Conservation (phyloP, 495 filamentous ascomycete species). For the Penicillium lividum region DNA sequence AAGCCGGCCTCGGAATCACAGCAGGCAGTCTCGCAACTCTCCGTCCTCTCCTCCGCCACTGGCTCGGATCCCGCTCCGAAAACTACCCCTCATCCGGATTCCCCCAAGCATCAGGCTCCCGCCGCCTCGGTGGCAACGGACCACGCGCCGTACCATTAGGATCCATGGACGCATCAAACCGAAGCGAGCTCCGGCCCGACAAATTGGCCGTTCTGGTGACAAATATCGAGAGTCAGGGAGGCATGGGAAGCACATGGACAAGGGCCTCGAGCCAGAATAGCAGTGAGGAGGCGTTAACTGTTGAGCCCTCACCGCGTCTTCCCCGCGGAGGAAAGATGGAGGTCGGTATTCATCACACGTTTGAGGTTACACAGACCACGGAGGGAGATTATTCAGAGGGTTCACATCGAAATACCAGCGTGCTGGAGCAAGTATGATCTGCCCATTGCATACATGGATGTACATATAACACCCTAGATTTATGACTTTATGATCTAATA, state of each 20-base stretch:
- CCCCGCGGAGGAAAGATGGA: constrained; percentile 18
- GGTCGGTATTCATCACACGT: constrained; percentile 36
- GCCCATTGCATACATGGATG: background rate
- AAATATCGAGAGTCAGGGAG: constrained; percentile 37
- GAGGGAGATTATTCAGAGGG: constrained; percentile 16
- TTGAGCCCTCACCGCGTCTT: constrained; percentile 13
- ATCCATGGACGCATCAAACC: constrained; percentile 28
- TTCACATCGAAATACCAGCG: constrained; percentile 9
- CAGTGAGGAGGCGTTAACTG: constrained; percentile 39
- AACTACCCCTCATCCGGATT: constrained; percentile 27
- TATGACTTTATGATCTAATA: constrained; percentile 4
- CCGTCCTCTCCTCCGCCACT: constrained; percentile 45
- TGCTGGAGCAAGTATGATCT: constrained; percentile 32
- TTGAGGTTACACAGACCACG: constrained; percentile 39
- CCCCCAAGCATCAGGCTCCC: constrained; percentile 27
- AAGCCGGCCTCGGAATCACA: constrained; percentile 48
- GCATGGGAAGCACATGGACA: constrained; percentile 23
- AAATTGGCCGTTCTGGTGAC: constrained; percentile 42
- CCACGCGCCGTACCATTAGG: constrained; percentile 31
- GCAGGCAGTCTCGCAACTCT: constrained; percentile 50
- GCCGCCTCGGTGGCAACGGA: constrained; percentile 15
- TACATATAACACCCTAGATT: background rate
- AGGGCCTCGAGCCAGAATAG: constrained; percentile 26
- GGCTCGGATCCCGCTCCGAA: constrained; percentile 30
- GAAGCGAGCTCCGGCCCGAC: constrained; percentile 36